Percentiles rank a stretch among this genome's conserved stretches.
Conservation (phyloP, 768 basidiomycete genomes). For the Hydnum rufescens region DNA sequence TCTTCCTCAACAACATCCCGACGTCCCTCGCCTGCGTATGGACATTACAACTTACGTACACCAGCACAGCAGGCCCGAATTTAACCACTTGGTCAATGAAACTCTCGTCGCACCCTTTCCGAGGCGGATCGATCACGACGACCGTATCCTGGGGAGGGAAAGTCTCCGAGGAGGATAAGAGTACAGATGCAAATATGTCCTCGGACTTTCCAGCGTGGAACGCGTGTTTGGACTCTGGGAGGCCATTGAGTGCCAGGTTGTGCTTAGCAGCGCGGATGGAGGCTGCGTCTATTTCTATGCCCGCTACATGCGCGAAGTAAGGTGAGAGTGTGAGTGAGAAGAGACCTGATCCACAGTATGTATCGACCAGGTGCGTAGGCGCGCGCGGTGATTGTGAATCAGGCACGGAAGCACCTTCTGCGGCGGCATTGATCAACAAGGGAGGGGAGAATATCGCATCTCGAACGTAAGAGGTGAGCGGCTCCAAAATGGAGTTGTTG, state of each 20-base stretch:
- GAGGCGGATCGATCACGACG: conserved; percentile 73
- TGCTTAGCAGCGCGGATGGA: conserved; percentile 47
- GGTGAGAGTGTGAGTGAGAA: conserved; percentile 71
- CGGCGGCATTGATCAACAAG: conserved; percentile 1
- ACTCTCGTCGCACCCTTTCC: conserved; percentile 75
- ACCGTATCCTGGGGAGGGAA: conserved; percentile 52
- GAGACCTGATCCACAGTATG: conserved; percentile 81
- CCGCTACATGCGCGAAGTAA: conserved; percentile 54
- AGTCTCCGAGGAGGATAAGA: conserved; percentile 13
- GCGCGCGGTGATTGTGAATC: neutral
- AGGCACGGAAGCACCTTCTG: conserved; percentile 12
- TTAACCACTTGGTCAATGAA: conserved; percentile 26
- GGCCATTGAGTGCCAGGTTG: conserved; percentile 45
- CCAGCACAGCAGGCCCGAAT: conserved; percentile 47
- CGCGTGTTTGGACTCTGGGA: conserved; percentile 20
- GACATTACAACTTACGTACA: conserved; percentile 91
- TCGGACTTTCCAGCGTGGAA: conserved; percentile 74
- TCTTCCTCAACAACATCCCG: conserved; percentile 40
- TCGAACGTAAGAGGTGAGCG: conserved; percentile 67
- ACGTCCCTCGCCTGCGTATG: conserved; percentile 85
- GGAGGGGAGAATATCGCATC: conserved; percentile 46
- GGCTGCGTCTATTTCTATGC: conserved; percentile 66
- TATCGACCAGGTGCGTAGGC: conserved; percentile 76
- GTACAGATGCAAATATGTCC: conserved; percentile 56
- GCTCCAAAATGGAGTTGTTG: conserved; percentile 79